These are phyloP conservation scores for Stephania japonica DNA, from an alignment of 164 flowering plant species.

Conservation along the genomic window DNA sequence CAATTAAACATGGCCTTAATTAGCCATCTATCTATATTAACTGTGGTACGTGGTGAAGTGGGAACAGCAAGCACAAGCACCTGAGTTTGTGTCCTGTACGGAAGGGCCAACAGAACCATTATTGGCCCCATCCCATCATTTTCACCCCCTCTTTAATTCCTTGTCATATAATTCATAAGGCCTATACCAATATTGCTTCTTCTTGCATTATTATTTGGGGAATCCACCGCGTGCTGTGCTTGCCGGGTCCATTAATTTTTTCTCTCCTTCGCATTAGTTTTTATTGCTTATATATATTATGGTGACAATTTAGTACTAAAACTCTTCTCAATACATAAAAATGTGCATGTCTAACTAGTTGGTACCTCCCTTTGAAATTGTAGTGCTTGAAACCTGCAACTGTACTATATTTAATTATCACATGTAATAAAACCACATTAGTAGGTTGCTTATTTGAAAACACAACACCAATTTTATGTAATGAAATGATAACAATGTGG, in stretches of 20 bases:
- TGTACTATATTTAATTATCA: background rate
- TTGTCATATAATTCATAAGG: too few species aligned
- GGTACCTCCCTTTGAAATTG: background rate
- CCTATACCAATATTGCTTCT: background rate
- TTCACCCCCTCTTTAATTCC: background rate
- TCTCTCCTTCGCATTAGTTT: background rate
- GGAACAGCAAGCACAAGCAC: too few species aligned
- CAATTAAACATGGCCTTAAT: too few species aligned
- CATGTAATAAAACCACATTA: background rate
- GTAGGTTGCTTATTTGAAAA: background rate
- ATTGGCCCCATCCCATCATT: slow-evolving; percentile 1
- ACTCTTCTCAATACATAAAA: background rate
- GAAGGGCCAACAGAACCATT: background rate
- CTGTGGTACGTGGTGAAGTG: too few species aligned
- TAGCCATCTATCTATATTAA: too few species aligned
- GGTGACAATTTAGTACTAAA: background rate
- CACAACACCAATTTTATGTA: too few species aligned
- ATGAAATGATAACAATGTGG: too few species aligned
- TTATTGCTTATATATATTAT: too few species aligned
- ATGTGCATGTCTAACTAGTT: background rate
- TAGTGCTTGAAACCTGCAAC: background rate
- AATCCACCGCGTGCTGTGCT: background rate
- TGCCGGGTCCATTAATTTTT: too few species aligned
- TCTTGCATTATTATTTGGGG: too few species aligned
- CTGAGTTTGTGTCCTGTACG: background rate